Evolutionary conservation across 139 green algal genomes (phyloP).

Genomic region (Eudorina sp.): DNA sequence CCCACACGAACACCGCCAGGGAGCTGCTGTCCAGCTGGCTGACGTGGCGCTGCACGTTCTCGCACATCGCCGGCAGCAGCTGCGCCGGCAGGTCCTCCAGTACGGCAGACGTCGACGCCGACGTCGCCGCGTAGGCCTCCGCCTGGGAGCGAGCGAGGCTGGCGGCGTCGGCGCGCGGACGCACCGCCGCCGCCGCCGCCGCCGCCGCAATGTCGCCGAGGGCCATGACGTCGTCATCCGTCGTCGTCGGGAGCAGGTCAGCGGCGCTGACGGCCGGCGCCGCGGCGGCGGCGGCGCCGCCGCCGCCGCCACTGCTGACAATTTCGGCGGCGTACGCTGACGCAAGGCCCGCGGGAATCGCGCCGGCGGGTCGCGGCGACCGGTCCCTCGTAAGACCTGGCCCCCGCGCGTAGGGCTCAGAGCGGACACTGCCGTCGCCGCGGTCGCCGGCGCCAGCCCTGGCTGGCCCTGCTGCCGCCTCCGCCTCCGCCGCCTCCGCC

Average conservation of each 20-base stretch:
- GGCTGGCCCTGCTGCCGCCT: not conserved
- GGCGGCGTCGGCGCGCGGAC: not conserved
- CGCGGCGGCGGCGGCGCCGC: not conserved
- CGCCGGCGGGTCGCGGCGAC: not conserved
- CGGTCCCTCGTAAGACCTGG: no score
- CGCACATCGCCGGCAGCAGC: not conserved
- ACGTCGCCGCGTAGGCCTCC: not conserved
- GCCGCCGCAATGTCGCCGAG: not conserved
- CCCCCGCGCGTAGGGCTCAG: no score
- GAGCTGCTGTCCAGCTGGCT: not conserved
- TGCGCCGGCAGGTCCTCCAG: not conserved
- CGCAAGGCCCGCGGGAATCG: not conserved
- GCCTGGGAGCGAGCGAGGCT: not conserved
- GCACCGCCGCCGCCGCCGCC: not conserved
- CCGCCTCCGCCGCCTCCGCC: not conserved
- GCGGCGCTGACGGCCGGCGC: not conserved
- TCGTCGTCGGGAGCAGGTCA: no score
- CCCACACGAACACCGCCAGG: constrained; percentile 35
- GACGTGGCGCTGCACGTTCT: not conserved
- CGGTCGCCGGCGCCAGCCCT: not conserved
- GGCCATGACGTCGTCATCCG: no score
- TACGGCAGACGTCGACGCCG: not conserved
- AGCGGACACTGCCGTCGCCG: not conserved
- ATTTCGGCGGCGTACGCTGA: not conserved
- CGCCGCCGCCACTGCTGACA: not conserved